phyloP scores from a whole-genome alignment of 371 early-diverging fungal genomes.

The Nosema muscidifuracis region DNA sequence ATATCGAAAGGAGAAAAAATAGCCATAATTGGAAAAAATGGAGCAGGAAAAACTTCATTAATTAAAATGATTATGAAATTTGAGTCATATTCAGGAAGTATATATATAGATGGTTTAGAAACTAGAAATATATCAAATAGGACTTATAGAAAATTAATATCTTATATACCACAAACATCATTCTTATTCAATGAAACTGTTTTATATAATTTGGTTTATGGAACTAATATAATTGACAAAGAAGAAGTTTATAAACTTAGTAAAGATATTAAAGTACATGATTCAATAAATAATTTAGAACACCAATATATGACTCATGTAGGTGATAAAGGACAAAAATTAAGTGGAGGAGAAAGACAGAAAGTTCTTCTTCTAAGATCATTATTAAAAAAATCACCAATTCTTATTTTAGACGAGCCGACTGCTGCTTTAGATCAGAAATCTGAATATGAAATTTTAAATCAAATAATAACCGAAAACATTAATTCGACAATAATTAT shows the following conservation, averaged over 20 bases:
- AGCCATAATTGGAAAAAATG: constrained; percentile 68
- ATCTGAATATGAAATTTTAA: constrained; percentile 44
- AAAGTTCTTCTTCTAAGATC: constrained; percentile 76
- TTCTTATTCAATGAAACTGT: constrained; percentile 75
- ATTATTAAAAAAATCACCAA: constrained; percentile 66
- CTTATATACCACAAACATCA: constrained; percentile 74
- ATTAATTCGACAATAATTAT: constrained; percentile 35
- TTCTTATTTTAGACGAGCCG: constrained; percentile 67
- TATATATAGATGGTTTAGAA: constrained; percentile 78
- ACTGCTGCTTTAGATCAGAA: constrained; percentile 61
- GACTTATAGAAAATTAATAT: constrained; percentile 69
- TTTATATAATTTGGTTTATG: constrained; percentile 72
- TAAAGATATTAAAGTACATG: constrained; percentile 28
- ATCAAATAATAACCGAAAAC: background rate
- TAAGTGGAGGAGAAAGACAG: constrained; percentile 85
- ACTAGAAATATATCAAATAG: constrained; percentile 68
- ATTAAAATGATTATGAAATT: constrained; percentile 64
- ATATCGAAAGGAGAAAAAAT: constrained; percentile 62
- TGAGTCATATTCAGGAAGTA: constrained; percentile 71
- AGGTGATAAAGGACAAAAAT: constrained; percentile 78
- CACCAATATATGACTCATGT: constrained; percentile 74
- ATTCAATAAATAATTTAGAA: constrained; percentile 40
- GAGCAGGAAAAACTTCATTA: constrained; percentile 61
- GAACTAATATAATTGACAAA: constrained; percentile 11
- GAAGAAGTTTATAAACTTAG: background rate